Conservation (phyloP, 495 filamentous ascomycete genomes). For the Penicillium nucicola region DNA sequence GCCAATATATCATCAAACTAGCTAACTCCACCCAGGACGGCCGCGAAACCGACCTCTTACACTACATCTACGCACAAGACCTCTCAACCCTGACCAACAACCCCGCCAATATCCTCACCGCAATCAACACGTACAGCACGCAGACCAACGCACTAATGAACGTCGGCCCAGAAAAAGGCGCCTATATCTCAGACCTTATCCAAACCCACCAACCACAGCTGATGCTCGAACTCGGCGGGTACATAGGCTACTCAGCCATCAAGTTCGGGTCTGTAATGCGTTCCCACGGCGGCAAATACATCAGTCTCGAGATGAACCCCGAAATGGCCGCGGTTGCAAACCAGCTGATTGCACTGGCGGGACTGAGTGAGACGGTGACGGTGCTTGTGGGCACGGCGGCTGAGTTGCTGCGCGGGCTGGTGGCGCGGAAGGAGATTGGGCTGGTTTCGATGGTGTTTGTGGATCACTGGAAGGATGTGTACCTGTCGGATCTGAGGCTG, state of each 20-base stretch:
- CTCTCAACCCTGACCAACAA: conserved; percentile 51
- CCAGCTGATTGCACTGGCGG: conserved; percentile 61
- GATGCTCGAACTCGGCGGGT: conserved; percentile 68
- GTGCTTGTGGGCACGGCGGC: conserved; percentile 56
- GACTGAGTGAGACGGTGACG: conserved; percentile 60
- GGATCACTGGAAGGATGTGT: conserved; percentile 32
- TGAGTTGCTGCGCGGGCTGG: background rate
- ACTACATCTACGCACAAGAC: conserved; percentile 52
- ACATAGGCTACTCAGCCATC: conserved; percentile 68
- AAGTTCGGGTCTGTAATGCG: conserved; percentile 61
- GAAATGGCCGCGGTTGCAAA: conserved; percentile 62
- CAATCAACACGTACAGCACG: conserved; percentile 64
- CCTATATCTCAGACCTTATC: conserved; percentile 57
- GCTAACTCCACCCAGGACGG: conserved; percentile 49
- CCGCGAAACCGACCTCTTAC: conserved; percentile 62
- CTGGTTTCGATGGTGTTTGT: conserved; percentile 21
- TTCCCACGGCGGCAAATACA: conserved; percentile 51
- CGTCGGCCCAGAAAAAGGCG: conserved; percentile 63
- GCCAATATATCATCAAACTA: too few species aligned
- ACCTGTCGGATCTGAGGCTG: conserved; percentile 29
- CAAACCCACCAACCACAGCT: conserved; percentile 51
- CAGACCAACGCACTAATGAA: conserved; percentile 72
- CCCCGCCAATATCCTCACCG: conserved; percentile 52
- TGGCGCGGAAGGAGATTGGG: too few species aligned
- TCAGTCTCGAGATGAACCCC: conserved; percentile 62